These are phyloP conservation scores for Xerocomus brunneocitrinus DNA, from an alignment of 768 basidiomycete genomes.

Conservation along the genomic window DNA sequence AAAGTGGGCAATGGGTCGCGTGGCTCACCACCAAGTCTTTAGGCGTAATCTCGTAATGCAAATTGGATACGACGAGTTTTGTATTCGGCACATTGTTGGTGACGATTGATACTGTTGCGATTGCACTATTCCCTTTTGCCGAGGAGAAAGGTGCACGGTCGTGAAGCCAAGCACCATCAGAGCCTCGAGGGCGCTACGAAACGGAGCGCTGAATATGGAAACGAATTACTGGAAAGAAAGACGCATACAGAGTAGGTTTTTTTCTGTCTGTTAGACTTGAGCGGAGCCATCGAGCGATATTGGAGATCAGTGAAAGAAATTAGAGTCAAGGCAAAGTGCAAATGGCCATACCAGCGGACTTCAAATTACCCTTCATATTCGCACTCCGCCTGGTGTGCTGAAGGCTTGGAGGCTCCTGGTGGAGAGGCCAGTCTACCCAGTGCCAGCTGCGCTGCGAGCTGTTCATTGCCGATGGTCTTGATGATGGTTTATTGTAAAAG, in stretches of 20 bases:
- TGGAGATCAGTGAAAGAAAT: not conserved
- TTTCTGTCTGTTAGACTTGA: conserved; percentile 30
- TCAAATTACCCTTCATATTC: not conserved
- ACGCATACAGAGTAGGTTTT: conserved; percentile 42
- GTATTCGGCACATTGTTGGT: conserved; percentile 34
- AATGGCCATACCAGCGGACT: not conserved
- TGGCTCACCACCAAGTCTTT: conserved; percentile 81
- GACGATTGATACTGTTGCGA: conserved; percentile 14
- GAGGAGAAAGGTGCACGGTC: conserved; percentile 58
- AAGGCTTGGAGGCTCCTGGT: no score
- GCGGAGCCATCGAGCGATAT: conserved; percentile 18
- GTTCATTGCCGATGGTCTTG: no score
- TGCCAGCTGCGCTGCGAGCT: no score
- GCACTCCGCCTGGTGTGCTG: not conserved
- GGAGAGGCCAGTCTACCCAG: no score
- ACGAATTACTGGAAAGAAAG: not conserved
- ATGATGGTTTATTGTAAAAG: no score
- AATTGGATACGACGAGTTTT: conserved; percentile 74
- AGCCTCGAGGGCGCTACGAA: conserved; percentile 52
- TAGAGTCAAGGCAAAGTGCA: not conserved
- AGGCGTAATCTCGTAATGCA: conserved; percentile 89
- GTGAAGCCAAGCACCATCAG: conserved; percentile 70
- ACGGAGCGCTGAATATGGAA: conserved; percentile 4
- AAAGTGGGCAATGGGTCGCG: not conserved
- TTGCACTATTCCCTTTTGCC: conserved; percentile 23